Conservation (phyloP, 495 filamentous ascomycete genomes). For the Podospora didyma region DNA sequence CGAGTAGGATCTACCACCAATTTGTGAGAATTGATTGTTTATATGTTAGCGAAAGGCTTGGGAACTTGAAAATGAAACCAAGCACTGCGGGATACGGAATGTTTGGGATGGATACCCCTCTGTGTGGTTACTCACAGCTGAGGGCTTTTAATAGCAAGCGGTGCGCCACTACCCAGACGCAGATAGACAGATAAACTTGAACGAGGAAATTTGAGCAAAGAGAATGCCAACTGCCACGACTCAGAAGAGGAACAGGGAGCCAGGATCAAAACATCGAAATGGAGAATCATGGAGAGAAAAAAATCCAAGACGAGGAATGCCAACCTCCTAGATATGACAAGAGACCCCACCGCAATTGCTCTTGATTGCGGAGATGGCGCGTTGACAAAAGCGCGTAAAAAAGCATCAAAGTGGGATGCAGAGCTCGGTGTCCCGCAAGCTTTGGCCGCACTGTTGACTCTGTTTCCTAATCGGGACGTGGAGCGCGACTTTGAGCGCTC, state of each 20-base stretch:
- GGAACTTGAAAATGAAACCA: too few relatives aligned
- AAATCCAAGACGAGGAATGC: background rate
- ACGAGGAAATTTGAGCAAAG: too few relatives aligned
- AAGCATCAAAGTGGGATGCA: background rate
- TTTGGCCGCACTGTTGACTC: conserved; percentile 17
- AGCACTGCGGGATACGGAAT: too few relatives aligned
- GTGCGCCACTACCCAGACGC: too few relatives aligned
- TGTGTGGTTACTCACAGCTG: too few relatives aligned
- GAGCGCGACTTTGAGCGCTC: conserved; percentile 8
- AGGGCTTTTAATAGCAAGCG: too few relatives aligned
- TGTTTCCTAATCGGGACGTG: conserved; percentile 17
- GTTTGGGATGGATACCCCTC: too few relatives aligned
- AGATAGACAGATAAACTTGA: too few relatives aligned
- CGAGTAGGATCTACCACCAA: too few relatives aligned
- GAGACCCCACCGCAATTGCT: background rate
- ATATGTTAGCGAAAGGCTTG: too few relatives aligned
- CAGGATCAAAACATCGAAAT: background rate
- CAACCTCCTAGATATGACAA: background rate
- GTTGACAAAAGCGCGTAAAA: background rate
- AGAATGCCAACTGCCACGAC: too few relatives aligned
- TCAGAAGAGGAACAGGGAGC: background rate
- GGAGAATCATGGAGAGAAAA: background rate
- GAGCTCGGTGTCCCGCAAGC: background rate
- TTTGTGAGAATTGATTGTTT: too few relatives aligned
- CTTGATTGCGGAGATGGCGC: background rate